These are phyloP conservation scores for Backusella psychrophila DNA, from an alignment of 192 early-diverging fungal genomes.

Conservation along the genomic window DNA sequence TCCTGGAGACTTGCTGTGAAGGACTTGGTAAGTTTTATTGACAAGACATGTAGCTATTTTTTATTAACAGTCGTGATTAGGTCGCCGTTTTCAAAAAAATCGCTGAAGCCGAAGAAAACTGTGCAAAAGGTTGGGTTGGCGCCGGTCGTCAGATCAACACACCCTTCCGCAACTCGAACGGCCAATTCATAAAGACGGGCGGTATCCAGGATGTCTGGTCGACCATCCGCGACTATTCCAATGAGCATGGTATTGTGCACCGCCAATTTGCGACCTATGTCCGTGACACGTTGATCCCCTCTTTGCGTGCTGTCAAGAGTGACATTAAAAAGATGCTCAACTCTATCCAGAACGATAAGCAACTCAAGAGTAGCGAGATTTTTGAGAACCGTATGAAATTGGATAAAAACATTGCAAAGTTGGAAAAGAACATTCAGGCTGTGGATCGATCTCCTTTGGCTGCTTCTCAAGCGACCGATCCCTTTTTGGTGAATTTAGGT, in stretches of 20 bases:
- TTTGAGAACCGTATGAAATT: conserved; percentile 18
- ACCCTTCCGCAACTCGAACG: conserved; percentile 7
- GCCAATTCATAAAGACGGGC: conserved; percentile 22
- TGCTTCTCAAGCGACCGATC: conserved; percentile 4
- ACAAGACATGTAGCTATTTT: no score
- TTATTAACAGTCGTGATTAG: not conserved
- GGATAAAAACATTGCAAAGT: not conserved
- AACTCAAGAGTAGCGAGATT: conserved; percentile 7
- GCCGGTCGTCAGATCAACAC: conserved; percentile 6
- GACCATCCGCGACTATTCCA: conserved; percentile 14
- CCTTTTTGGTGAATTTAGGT: conserved; percentile 20
- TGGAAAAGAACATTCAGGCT: conserved; percentile 15
- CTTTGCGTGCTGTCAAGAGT: conserved; percentile 13
- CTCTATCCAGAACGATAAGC: conserved; percentile 14
- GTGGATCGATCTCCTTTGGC: not conserved
- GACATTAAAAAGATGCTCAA: conserved; percentile 23
- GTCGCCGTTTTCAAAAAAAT: conserved; percentile 28
- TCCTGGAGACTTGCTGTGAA: conserved; percentile 26
- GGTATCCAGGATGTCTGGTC: conserved; percentile 34
- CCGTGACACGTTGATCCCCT: conserved; percentile 6
- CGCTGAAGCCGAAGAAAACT: not conserved
- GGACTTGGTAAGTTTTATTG: conserved; percentile 14
- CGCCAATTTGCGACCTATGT: conserved; percentile 23
- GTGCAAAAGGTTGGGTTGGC: conserved; percentile 16
- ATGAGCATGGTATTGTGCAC: conserved; percentile 17